A percentile compares a stretch with the other conserved stretches of the same genome.
Conservation (phyloP, 208 protist genomes). For the Strigomonas culicis region DNA sequence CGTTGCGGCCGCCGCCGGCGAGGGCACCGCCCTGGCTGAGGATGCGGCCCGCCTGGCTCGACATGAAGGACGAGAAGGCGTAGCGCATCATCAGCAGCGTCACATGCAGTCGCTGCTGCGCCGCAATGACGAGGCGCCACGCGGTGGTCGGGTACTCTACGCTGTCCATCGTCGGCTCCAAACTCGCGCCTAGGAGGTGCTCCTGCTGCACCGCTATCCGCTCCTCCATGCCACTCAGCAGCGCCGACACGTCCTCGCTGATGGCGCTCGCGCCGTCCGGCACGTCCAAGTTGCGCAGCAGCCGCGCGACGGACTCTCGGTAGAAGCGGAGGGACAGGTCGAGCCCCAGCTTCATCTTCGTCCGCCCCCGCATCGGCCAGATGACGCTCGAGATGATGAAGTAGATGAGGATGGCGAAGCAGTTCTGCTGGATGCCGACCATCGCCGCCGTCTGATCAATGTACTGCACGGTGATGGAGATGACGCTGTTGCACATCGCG, state of each 20-base stretch:
- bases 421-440: slow-evolving; percentile 87
- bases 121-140: slow-evolving; percentile 55
- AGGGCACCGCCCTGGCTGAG: slow-evolving; percentile 1
- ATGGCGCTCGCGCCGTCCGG: slow-evolving; percentile 71
- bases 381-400: slow-evolving; percentile 72
- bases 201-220: slow-evolving; percentile 42
- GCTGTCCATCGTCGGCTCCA: slow-evolving; percentile 75
- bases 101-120: slow-evolving; percentile 56
- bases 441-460: slow-evolving; percentile 41
- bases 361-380: slow-evolving; percentile 76
- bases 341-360: slow-evolving; percentile 67
- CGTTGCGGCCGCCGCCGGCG: slow-evolving; percentile 5
- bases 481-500: slow-evolving; percentile 74
- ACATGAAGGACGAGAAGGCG: slow-evolving; percentile 84
- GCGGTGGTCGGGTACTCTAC: slow-evolving; percentile 63
- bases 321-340: slow-evolving; percentile 67
- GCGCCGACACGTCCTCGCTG: slow-evolving; percentile 28
- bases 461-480: slow-evolving; percentile 80
- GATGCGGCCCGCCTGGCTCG: slow-evolving; percentile 38
- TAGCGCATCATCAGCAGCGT: slow-evolving; percentile 78
- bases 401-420: slow-evolving; percentile 85
- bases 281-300: slow-evolving; percentile 80
- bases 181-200: slow-evolving; percentile 47
- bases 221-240: slow-evolving; percentile 58
- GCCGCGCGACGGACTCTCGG: slow-evolving; percentile 54